Evolutionary conservation across 2,329 filamentous ascomycete species (phyloP), one percentile per base, ranked within the genome.

Genomic region (Diplodia mutila): DNA sequence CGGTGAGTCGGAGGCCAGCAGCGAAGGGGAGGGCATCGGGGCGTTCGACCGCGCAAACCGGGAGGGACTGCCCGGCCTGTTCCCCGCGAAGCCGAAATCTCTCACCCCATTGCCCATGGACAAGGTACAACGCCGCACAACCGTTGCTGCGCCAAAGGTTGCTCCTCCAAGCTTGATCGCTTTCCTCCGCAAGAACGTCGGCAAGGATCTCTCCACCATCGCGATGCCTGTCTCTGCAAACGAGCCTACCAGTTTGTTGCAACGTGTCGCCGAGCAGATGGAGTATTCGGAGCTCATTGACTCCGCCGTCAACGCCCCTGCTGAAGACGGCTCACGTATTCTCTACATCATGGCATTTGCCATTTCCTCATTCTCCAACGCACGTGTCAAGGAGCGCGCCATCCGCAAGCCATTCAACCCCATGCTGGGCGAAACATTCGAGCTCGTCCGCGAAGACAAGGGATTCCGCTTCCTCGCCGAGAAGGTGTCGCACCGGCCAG

Each of bases 191-290:
- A 99, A 98, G 80, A 99, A 99, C 73, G 95, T 98, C 11, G 95
- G 95, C 75, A 99, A 99, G 79, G 95, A 99, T 79, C 84, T 99
- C 59, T 97, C 93, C 69, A 96, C 93, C 2, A 97, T 99, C 71
- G 94, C 93, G 57, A 98, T 98, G 94, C 95, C 95, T 0, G 95
- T 97, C 0, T 97, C 94, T 4, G 90, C 94, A 27, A 99, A 99
- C 78, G 95, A 99, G 77, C 95, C 95, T 0, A 87, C 90, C 1
- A 97, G 94, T 0, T 82, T 97, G 12, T 84, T 98, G 5, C 95
- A 99, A 78, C 90, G 94, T 69, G 86, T 94, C 4, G 91, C 94
- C 0, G 95, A 99, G 79, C 91, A 94, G 74, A 80, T 98, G 57
- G 95, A 99, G 78, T 98, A 99, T 78, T 91, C 92, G 0, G 86